phyloP scores from a whole-genome alignment of 495 filamentous ascomycete genomes.

The Lophiostoma macrostomum region DNA sequence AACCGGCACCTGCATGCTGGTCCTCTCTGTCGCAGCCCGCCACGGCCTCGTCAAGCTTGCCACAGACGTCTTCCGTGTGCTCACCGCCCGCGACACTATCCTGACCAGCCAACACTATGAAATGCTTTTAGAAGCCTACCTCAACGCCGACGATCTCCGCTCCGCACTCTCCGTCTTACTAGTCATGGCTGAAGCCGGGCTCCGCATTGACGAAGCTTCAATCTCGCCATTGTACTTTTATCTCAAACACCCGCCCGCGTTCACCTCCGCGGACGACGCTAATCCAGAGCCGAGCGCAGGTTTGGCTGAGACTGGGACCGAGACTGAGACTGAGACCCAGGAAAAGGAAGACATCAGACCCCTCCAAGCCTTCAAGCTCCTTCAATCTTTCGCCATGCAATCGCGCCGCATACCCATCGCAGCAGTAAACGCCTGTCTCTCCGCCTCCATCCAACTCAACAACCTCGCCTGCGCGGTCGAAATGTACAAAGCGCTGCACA shows the following conservation, averaged over 20 bases:
- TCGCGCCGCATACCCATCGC: constrained; percentile 50
- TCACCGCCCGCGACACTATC: constrained; percentile 46
- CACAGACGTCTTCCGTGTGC: constrained; percentile 57
- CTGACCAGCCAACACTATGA: constrained; percentile 71
- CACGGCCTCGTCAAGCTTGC: constrained; percentile 66
- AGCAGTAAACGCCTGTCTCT: constrained; percentile 63
- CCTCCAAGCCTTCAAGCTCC: constrained; percentile 51
- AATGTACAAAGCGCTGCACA: constrained; percentile 68
- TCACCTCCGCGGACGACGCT: too few relatives aligned
- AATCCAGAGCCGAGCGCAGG: too few relatives aligned
- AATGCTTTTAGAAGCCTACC: constrained; percentile 65
- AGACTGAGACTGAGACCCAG: constrained; percentile 27
- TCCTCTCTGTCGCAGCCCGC: constrained; percentile 66
- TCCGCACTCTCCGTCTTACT: constrained; percentile 52
- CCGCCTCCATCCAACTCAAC: constrained; percentile 45
- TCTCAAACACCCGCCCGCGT: constrained; percentile 42
- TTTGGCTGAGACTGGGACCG: too few relatives aligned
- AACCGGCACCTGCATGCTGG: constrained; percentile 59
- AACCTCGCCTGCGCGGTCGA: constrained; percentile 57
- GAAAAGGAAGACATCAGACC: constrained; percentile 49
- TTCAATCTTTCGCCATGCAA: too few relatives aligned
- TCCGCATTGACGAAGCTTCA: constrained; percentile 51
- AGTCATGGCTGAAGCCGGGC: constrained; percentile 62
- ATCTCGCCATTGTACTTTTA: constrained; percentile 56
- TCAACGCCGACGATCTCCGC: constrained; percentile 46